Percentiles rank a stretch among this genome's conserved stretches.
Evolutionary conservation across 2,329 filamentous ascomycete genomes (phyloP).

Genomic region (Madurella fahalii): DNA sequence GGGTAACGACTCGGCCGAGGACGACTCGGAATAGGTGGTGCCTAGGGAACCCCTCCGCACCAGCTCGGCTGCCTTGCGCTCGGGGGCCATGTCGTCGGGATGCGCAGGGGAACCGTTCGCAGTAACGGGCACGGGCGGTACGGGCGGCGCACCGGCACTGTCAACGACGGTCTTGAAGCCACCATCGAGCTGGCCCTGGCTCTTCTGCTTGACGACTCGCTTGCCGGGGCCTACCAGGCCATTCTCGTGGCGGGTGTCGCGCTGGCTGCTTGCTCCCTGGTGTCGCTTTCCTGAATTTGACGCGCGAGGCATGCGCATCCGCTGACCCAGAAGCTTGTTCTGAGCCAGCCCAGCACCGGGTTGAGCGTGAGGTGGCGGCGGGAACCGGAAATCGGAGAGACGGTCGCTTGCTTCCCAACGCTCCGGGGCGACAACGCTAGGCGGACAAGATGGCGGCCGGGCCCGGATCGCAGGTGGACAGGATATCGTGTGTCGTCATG

Average conservation of each 20-base stretch:
- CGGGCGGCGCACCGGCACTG: constrained; percentile 26
- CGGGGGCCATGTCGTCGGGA: constrained; percentile 37
- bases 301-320: constrained; percentile 57
- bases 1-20: constrained; percentile 47
- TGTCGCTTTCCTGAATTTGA: constrained; percentile 58
- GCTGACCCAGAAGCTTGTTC: constrained; percentile 42
- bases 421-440: constrained; percentile 1
- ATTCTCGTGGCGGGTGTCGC: constrained; percentile 79
- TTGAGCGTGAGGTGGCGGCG: constrained; percentile 5
- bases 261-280: constrained; percentile 58
- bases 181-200: constrained; percentile 42
- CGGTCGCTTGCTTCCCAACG: neutral
- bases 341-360: constrained; percentile 37
- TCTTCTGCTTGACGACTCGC: constrained; percentile 48
- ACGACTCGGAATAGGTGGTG: constrained; percentile 51
- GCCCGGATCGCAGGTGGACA: constrained; percentile 13
- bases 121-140: constrained; percentile 32
- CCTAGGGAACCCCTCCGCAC: constrained; percentile 47
- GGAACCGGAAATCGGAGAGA: neutral
- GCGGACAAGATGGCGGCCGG: constrained; percentile 6
- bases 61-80: constrained; percentile 39
- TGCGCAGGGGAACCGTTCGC: constrained; percentile 35
- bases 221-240: constrained; percentile 76
- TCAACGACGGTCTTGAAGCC: constrained; percentile 27
- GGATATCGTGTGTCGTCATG: constrained; percentile 6